Conservation (phyloP, 805 yeast species). For the Torulaspora maleeae region DNA sequence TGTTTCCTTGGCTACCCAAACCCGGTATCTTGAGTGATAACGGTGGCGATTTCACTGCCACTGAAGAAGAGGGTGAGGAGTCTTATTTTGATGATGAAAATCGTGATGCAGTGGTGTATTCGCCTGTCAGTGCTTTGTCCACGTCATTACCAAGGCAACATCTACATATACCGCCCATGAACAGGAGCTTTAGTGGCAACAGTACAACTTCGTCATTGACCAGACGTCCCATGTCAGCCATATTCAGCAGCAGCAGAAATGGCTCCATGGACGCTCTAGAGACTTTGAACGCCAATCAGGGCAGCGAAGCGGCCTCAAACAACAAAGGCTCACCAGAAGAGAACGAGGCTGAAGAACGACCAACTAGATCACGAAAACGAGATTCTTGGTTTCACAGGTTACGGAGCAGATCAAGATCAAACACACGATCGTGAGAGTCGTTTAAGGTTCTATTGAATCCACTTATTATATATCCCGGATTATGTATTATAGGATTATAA, state of each 20-base stretch:
- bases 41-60: conserved; percentile 28
- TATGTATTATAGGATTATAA: conserved; percentile 3
- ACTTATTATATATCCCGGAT: neutral
- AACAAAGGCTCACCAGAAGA: neutral
- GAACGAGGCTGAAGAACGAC: conserved; percentile 13
- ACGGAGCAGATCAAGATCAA: conserved; percentile 38
- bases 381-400: conserved; percentile 46
- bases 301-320: neutral
- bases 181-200: conserved; percentile 23
- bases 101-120: conserved; percentile 12
- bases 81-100: conserved; percentile 22
- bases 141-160: conserved; percentile 16
- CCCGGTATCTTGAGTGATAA: conserved; percentile 32
- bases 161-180: conserved; percentile 18
- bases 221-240: conserved; percentile 23
- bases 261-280: conserved; percentile 24
- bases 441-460: neutral
- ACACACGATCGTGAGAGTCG: conserved; percentile 5
- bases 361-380: conserved; percentile 31
- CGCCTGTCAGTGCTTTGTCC: conserved; percentile 18
- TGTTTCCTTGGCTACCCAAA: conserved; percentile 32
- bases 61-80: conserved; percentile 33
- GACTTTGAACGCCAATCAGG: neutral
- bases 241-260: conserved; percentile 15
- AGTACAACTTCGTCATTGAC: conserved; percentile 21